Base-by-base conservation (phyloP, 176 grass and related monocot genomes). In the Calamus simplicifolius region DNA sequence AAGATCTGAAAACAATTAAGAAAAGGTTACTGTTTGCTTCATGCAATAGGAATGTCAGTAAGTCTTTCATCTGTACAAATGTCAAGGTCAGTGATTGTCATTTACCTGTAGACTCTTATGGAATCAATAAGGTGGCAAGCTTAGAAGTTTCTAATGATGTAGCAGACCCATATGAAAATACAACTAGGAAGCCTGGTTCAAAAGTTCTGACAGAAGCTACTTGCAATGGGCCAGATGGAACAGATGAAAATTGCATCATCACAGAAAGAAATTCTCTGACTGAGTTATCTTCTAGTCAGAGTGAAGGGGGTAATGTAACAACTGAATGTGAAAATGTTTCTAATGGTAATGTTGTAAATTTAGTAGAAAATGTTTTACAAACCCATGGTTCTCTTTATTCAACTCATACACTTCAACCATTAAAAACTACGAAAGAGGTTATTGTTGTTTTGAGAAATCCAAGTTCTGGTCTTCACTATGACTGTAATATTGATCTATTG, bases 1-100 rank as follows among this genome's bases (percentile, higher is more conserved):
- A 85, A 81, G 65, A 97, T 59, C 72, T 97, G 60, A 60, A 67
- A 58, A 68, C 25, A 21, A 70, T 88, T 51, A 90, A 85, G 71
- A 85, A 59, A 70, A 66, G 16, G 51, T 52, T 90, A 51, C 43
- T 75, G 55, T 72, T 85, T 66, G 26, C 38, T 64, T 53, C 86
- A 61, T 77, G 49, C 57, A 64, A 54, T 52, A 71, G 53, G 19
- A 29, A 75, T 50, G 7, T 71, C 51, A 63, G 49, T 55, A 56
- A 19, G 56, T 70, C 82, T 75, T 54, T 73, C 27, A 53, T 54
- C 19, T 76, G 80, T 82, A 72, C 31, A 28, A 25, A 66, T 74
- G 54, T 56, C 18, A 49, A 4, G 69, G 55, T 76, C 18, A 43
- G 16, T 69, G 65, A 49, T 68, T 77, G 58, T 73, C n/a, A 75